Base-by-base conservation (phyloP, 176 grass and related monocot genomes). In the Rhipidocladum racemiflorum region DNA sequence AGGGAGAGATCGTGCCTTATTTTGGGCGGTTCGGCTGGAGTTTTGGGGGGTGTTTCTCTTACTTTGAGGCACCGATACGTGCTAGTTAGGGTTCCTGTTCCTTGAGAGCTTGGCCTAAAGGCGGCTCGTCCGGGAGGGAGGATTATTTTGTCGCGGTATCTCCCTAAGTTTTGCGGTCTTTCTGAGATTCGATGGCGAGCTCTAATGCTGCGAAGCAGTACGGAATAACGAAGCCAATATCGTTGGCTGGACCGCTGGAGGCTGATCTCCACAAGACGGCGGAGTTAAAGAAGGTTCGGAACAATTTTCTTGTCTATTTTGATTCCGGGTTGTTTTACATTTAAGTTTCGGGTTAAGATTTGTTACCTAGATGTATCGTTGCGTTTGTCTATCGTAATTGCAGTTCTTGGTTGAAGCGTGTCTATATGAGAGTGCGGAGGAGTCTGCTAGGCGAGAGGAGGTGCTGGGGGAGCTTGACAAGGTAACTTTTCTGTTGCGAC, bases 401-500 rank as follows among this genome's bases (percentile, higher is more conserved):
- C 70, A 99, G 93, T 87, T 95, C n/a, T 87, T 99, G 85, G 72
- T 90, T 60, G 87, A 93, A 60, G 82, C 76, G 3, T 83, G 83
- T 20, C 83, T 99, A 14, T 91, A 95, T 54, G 96, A 91, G 76
- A 93, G 72, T 13, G 23, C 49, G 1, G 85, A 95, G 9, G 96
- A 95, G 78, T 79, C 89, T 7, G 84, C 65, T 35, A 93, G 84
- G 85, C 83, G 93, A 60, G 87, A 75, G 44, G 87, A 95, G 68
- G 93, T 99, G 51, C 74, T 99, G 68, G 38, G 46, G 38, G 84
- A 99, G 85, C 91, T 99, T 57, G 93, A 88, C 59, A 89, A 84
- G 91, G 96, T 99, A 63, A 10, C 29, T 78, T 7, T 51, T 72
- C 4, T 46, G 7, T 39, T 42, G 3, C 51, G 14, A 11, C 18